Base-by-base conservation (phyloP, 306 rosid species). In the Sphenostylis stenocarpa region DNA sequence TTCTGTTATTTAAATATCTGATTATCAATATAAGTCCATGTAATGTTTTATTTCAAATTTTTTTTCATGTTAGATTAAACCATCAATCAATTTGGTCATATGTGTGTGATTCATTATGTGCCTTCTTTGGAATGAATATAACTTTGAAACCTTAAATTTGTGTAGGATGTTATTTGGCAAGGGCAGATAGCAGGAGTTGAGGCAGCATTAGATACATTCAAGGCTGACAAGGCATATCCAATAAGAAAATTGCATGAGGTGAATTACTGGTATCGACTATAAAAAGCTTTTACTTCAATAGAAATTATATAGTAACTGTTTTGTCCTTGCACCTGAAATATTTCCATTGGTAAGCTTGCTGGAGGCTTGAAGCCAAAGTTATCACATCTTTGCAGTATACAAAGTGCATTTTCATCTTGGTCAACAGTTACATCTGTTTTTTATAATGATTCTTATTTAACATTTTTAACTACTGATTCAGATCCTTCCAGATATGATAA, bases 91-190 rank as follows among this genome's bases (percentile, higher is more conserved):
- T 64, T 53, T 60, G 55, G 31, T 60, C 66, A 31, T 6, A 4
- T 7, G 23, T 47, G 36, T 67, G 45, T 60, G 60, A 60, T 61
- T 67, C 49, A 72, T 64, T 41, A 57, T 7, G 24, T 57, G 63
- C 77, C 56, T 67, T 85, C 58, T 78, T 49, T 36, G 24, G 39
- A 55, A 58, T 8, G 81, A 34, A 78, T 49, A 56, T 55, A 31
- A 48, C 26, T 74, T 78, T 64, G 39, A 19, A 63, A 73, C 49
- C 79, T 34, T 66, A 28, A 39, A 55, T 44, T 81, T 73, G 38
- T 83, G 39, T 83, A 95, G 97, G 98, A 95, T 85, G 89, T 90
- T 65, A 88, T 81, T 83, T 95, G 98, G 98, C 92, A 92, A 88
- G 99, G 99, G 69, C 63, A 84, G 67, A 71, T 74, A 83, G 99